Evolutionary conservation across 2,329 filamentous ascomycete species (phyloP).

Genomic region (Chalaropsis thielavioides): DNA sequence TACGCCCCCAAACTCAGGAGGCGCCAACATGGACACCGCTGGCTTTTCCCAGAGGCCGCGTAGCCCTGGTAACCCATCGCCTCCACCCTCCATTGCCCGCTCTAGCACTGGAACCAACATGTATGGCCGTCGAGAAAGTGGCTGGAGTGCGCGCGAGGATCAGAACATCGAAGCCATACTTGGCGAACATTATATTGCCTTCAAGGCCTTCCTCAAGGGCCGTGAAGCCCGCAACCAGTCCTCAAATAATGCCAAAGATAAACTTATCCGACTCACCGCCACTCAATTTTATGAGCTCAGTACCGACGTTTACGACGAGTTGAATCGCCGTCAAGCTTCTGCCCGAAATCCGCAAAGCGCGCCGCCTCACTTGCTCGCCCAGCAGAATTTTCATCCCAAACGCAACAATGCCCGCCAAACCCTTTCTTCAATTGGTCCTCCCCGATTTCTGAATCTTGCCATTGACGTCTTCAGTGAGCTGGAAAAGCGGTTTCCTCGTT

Average conservation of each 20-base stretch:
- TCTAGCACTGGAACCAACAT: constrained; percentile 67
- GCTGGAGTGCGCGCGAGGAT: constrained; percentile 46
- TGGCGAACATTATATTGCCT: constrained; percentile 64
- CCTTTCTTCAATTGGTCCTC: constrained; percentile 72
- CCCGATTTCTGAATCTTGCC: constrained; percentile 78
- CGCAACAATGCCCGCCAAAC: constrained; percentile 96
- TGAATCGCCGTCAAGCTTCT: constrained; percentile 67
- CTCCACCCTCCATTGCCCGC: constrained; percentile 72
- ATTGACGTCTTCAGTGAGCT: constrained; percentile 95
- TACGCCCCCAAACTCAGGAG: constrained; percentile 56
- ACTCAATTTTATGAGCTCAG: constrained; percentile 96
- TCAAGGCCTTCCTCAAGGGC: constrained; percentile 63
- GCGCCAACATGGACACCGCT: constrained; percentile 48
- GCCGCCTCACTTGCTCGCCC: constrained; percentile 69
- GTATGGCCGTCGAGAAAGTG: constrained; percentile 53
- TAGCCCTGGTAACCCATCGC: constrained; percentile 55
- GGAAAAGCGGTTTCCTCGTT: constrained; percentile 75
- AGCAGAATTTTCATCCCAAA: constrained; percentile 84
- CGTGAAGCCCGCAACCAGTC: constrained; percentile 56
- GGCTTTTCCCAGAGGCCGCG: constrained; percentile 40
- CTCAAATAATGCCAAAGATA: constrained; percentile 84
- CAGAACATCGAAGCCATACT: constrained; percentile 44
- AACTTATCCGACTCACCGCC: constrained; percentile 73
- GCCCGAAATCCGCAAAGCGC: constrained; percentile 40
- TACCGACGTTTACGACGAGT: constrained; percentile 93